A percentile compares a stretch with the other conserved stretches of the same genome.
Evolutionary conservation across 176 grass and related monocot species (phyloP).

Genomic region (Oryza coarctata): DNA sequence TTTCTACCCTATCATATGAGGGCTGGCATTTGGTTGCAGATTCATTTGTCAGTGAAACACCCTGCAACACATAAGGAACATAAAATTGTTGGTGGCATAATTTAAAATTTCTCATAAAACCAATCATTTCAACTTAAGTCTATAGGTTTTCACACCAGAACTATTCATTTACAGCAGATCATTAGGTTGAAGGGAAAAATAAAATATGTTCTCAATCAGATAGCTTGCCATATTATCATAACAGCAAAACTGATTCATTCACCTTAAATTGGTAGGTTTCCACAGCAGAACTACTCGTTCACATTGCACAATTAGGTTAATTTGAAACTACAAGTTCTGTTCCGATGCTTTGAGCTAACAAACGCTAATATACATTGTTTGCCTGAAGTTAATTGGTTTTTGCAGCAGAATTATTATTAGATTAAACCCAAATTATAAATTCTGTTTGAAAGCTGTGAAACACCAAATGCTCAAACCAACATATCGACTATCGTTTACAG

Average conservation of each 20-base stretch:
- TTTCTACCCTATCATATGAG: background rate
- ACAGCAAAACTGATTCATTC: background rate
- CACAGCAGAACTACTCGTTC: background rate
- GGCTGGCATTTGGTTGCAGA: background rate
- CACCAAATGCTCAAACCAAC: background rate
- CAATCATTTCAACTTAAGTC: background rate
- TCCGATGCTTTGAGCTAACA: background rate
- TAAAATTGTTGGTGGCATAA: background rate
- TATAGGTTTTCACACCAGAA: background rate
- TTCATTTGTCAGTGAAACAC: background rate
- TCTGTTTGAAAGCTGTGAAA: background rate
- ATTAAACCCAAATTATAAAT: background rate
- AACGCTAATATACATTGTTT: background rate
- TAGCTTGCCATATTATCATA: conserved; percentile 24
- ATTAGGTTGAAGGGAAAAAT: background rate
- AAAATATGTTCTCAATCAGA: conserved; percentile 22
- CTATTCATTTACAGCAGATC: background rate
- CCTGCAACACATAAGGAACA: background rate
- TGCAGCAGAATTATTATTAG: background rate
- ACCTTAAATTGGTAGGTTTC: background rate
- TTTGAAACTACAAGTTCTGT: background rate
- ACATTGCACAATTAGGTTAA: background rate
- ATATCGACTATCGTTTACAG: background rate
- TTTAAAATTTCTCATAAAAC: background rate
- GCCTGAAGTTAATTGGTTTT: background rate